A percentile compares a stretch with the other conserved stretches of the same genome.
phyloP scores from a whole-genome alignment of 768 basidiomycete genomes.

The Amylocystis lapponica region DNA sequence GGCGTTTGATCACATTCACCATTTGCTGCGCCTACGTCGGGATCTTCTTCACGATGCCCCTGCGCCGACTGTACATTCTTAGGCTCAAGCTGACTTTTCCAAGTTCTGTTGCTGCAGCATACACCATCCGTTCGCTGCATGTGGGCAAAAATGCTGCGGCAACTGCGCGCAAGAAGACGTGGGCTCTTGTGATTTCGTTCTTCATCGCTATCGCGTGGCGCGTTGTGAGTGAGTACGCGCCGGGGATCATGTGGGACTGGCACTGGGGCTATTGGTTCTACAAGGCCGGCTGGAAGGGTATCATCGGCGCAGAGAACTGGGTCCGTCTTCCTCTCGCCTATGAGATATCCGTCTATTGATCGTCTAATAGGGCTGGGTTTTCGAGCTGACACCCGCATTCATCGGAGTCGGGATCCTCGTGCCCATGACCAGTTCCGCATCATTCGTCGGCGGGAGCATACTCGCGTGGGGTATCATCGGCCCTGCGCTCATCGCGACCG shows the following conservation, averaged over 20 bases:
- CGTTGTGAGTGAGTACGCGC: constrained; percentile 17
- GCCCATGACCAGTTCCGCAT: constrained; percentile 13
- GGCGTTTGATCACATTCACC: constrained; percentile 18
- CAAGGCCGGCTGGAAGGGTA: constrained; percentile 17
- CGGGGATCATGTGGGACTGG: constrained; percentile 20
- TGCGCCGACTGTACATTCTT: constrained; percentile 18
- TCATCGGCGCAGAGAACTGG: constrained; percentile 17
- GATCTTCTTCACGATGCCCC: constrained; percentile 21
- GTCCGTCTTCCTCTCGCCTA: constrained; percentile 1
- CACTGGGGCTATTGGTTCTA: constrained; percentile 19
- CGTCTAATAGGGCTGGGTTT: constrained; percentile 13
- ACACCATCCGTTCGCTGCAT: constrained; percentile 19
- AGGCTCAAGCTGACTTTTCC: constrained; percentile 19
- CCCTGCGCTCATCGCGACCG: constrained; percentile 14
- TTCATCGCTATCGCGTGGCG: constrained; percentile 12
- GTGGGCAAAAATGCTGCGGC: constrained; percentile 15
- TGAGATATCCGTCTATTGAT: not conserved
- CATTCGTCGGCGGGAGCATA: constrained; percentile 15
- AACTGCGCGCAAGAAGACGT: constrained; percentile 18
- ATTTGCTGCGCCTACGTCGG: constrained; percentile 17
- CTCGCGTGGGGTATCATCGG: constrained; percentile 19
- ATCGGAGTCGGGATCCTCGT: constrained; percentile 17
- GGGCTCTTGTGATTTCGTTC: constrained; percentile 13
- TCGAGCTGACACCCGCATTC: constrained; percentile 19
- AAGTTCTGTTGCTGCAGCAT: constrained; percentile 17